Conservation (phyloP, 495 filamentous ascomycete genomes). For the Neurospora sp. region DNA sequence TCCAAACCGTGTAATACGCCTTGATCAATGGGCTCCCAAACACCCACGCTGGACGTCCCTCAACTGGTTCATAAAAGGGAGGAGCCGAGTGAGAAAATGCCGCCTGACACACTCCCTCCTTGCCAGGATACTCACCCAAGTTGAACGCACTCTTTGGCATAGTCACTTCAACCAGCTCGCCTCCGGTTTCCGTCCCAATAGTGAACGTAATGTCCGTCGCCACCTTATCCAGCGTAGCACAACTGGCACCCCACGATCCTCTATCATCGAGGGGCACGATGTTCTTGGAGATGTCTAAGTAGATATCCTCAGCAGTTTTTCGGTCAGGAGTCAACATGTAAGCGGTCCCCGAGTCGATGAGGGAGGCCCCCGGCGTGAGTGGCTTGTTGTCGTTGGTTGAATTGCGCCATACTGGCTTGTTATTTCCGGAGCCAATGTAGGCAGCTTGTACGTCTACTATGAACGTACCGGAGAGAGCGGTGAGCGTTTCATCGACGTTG, state of each 20-base stretch:
- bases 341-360: conserved; percentile 16
- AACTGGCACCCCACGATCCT: conserved; percentile 16
- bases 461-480: conserved; percentile 2
- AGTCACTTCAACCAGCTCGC: conserved; percentile 6
- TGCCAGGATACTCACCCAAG: conserved; percentile 13
- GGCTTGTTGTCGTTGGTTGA: conserved; percentile 3
- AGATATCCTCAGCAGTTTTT: conserved; percentile 11
- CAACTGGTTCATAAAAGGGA: conserved; percentile 7
- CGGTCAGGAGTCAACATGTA: conserved; percentile 15
- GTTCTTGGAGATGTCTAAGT: conserved; percentile 9
- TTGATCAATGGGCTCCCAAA: conserved; percentile 12
- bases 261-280: conserved; percentile 13
- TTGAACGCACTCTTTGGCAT: conserved; percentile 11
- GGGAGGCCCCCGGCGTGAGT: background rate
- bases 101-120: conserved; percentile 15
- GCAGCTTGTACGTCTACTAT: conserved; percentile 8
- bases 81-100: conserved; percentile 7
- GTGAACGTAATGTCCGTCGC: conserved; percentile 9
- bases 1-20: conserved; percentile 19
- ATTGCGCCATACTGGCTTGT: background rate
- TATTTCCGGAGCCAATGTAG: background rate
- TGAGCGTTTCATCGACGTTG: conserved; percentile 6
- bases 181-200: conserved; percentile 7
- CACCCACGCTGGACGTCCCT: conserved; percentile 12
- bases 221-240: conserved; percentile 5